Conservation (phyloP, 1,284 basidiomycete genomes). For the Tylopilus sp. region DNA sequence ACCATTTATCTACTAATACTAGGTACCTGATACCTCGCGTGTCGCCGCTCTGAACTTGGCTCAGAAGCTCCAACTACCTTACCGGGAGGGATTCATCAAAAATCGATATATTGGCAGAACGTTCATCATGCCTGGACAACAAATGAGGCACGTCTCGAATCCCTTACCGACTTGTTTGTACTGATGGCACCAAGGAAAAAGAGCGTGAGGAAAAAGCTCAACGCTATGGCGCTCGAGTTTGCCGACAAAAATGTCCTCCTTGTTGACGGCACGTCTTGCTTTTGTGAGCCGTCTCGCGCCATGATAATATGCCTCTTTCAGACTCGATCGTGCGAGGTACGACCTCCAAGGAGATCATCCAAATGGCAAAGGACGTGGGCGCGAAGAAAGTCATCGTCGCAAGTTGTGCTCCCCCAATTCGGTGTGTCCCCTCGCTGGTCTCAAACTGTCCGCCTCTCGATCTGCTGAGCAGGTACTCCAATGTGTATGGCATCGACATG, state of each 20-base stretch:
- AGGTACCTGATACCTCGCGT: constrained; percentile 94
- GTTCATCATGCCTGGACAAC: constrained; percentile 99
- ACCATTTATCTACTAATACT: constrained; percentile 6
- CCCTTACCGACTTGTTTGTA: neutral
- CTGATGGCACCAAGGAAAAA: constrained; percentile 59
- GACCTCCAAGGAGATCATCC: constrained; percentile 97
- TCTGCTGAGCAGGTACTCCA: constrained; percentile 61
- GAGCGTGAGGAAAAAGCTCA: constrained; percentile 94
- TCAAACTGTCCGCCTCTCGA: constrained; percentile 3
- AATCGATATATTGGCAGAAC: constrained; percentile 98
- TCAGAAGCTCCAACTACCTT: constrained; percentile 86
- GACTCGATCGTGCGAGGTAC: constrained; percentile 99
- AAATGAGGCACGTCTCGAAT: constrained; percentile 58
- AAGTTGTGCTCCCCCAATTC: constrained; percentile 94
- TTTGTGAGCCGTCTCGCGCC: neutral
- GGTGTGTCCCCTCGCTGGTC: constrained; percentile 40
- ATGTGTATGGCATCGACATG: constrained; percentile 99
- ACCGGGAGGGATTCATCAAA: constrained; percentile 98
- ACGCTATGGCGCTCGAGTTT: constrained; percentile 99
- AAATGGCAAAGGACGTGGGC: constrained; percentile 99
- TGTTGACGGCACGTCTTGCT: constrained; percentile 74
- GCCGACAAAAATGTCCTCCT: constrained; percentile 89
- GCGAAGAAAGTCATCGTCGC: constrained; percentile 98
- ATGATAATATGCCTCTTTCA: constrained; percentile 29
- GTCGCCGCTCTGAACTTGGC: constrained; percentile 96